phyloP scores from a whole-genome alignment of 331 rosid species.

The Pyracantha coccinea region DNA sequence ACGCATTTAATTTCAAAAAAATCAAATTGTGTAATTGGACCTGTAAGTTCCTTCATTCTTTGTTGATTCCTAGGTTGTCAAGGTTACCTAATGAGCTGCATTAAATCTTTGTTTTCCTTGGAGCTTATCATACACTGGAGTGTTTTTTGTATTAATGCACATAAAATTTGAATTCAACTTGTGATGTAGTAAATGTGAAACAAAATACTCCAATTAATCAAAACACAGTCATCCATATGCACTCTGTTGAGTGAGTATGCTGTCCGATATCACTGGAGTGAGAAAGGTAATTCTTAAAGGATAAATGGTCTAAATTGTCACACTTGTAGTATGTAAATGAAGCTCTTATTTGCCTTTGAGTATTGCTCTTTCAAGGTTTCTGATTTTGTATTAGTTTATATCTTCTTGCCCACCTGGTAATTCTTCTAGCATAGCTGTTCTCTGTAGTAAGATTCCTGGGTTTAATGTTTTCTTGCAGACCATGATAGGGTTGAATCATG shows the following conservation, averaged over 20 bases:
- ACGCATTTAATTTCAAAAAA: too few relatives aligned
- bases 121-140: neutral
- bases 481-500: conserved; percentile 30
- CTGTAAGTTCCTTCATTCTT: neutral
- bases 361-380: neutral
- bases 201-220: neutral
- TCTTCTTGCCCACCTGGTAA: neutral
- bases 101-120: neutral
- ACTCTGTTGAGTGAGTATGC: neutral
- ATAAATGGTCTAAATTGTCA: neutral
- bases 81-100: neutral
- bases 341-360: neutral
- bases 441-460: neutral
- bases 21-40: neutral
- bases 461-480: conserved; percentile 25
- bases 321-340: neutral
- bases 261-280: neutral
- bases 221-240: neutral
- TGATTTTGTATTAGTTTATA: too few relatives aligned
- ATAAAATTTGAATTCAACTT: too few relatives aligned
- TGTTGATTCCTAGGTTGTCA: neutral
- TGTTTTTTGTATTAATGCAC: neutral
- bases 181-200: neutral
- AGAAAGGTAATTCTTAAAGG: neutral
- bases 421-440: neutral